A percentile compares a stretch with the other conserved stretches of the same genome.
Conservation (phyloP, 2,329 filamentous ascomycete genomes). For the Venturia aucupariae region DNA sequence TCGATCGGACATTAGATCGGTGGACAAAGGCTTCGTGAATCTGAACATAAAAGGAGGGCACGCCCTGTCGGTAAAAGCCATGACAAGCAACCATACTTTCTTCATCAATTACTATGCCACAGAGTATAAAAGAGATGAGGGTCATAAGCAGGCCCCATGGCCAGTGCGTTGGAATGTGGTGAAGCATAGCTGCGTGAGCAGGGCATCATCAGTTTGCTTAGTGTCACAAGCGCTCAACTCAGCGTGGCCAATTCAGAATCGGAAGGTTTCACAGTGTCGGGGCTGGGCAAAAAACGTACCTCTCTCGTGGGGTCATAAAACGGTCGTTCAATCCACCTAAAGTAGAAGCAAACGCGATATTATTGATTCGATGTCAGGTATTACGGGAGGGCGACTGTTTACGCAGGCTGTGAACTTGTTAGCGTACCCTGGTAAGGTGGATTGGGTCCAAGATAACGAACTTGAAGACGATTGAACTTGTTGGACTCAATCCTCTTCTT, state of each 20-base stretch:
- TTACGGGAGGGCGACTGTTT: neutral
- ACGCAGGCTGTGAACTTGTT: neutral
- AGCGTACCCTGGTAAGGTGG: neutral
- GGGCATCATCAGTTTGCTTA: conserved; percentile 3
- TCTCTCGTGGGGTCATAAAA: neutral
- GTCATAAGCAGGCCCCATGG: neutral
- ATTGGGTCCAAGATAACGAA: neutral
- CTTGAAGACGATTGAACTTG: neutral
- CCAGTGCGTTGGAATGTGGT: conserved; percentile 4
- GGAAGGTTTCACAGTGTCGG: neutral
- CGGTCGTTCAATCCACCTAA: neutral
- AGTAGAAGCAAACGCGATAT: neutral
- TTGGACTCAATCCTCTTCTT: neutral
- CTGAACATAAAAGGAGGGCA: neutral
- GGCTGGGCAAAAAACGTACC: conserved; percentile 1
- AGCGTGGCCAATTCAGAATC: neutral
- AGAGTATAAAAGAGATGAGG: neutral
- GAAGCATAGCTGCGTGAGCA: conserved; percentile 2
- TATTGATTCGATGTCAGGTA: neutral
- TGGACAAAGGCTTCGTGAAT: neutral
- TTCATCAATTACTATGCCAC: neutral
- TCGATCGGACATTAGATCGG: conserved; percentile 4
- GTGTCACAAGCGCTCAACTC: conserved; percentile 8
- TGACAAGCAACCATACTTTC: neutral
- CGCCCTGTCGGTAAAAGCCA: neutral